Evolutionary conservation across 306 rosid genomes (phyloP).

Genomic region (Boehmeria nivea): DNA sequence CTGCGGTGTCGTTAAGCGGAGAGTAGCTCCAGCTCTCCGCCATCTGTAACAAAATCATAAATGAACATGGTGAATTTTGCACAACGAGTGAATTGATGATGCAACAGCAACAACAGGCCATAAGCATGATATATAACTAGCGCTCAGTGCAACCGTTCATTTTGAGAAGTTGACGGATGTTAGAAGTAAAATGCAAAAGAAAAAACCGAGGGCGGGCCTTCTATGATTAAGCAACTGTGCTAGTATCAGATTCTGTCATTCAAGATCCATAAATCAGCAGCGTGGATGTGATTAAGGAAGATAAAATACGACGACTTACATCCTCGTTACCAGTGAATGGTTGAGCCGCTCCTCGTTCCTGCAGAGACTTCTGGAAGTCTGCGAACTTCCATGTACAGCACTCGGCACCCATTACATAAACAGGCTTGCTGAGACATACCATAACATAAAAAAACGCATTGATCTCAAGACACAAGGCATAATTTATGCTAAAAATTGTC

Average conservation of each 20-base stretch:
- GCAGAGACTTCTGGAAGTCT: slow-evolving; percentile 68
- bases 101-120: no score
- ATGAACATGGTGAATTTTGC: no score
- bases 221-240: no score
- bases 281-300: neutral
- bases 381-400: slow-evolving; percentile 86
- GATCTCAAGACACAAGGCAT: slow-evolving; percentile 15
- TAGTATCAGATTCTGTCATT: no score
- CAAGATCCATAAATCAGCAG: neutral
- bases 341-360: slow-evolving; percentile 58
- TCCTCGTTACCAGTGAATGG: slow-evolving; percentile 72
- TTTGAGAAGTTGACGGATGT: no score
- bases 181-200: no score
- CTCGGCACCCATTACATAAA: slow-evolving; percentile 69
- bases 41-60: slow-evolving; percentile 35
- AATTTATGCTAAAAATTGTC: neutral
- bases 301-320: slow-evolving; percentile 41
- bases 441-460: slow-evolving; percentile 12
- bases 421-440: slow-evolving; percentile 68
- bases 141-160: no score
- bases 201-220: no score
- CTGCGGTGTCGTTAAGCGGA: slow-evolving; percentile 75
- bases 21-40: slow-evolving; percentile 68
- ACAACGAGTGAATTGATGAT: no score
- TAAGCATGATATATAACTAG: no score